Evolutionary conservation across 2,329 filamentous ascomycete species (phyloP), one percentile per base, ranked within the genome.

Genomic region (Gnomoniopsis smithogilvyi): DNA sequence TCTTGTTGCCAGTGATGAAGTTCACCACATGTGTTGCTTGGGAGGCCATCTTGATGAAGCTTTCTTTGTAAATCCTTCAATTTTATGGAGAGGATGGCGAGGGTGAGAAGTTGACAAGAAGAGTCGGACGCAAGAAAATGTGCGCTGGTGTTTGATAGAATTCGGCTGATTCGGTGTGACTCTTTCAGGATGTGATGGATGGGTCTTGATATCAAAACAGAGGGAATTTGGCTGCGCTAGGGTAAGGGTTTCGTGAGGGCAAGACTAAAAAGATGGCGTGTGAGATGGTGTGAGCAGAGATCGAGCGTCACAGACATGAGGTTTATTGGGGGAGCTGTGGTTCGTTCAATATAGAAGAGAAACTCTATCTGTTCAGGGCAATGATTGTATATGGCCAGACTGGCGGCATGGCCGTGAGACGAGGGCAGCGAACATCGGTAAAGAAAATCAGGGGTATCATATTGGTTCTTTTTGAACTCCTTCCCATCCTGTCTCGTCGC

Each of bases 1-100:
- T 96, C 69, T 88, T 86, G 76, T 99, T 99, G 74, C 94, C 90
- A 2, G 94, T 98, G 71, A 99, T 96, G 79, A 99, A 99, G 76
- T 96, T 93, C 65, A 99, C 74, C 6, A 72, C 68, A 3, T 71
- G 70, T 15, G 68, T 63, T 80, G 51, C 75, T 65, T 79, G 77
- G 47, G 76, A 73, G 51, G 76, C 72, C 77, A 82, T 82, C 54
- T 62, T 67, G 6, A 59, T 49, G 15, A 56, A 51, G 41, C 22
- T 48, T 61, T 45, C 22, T 48, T 61, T 7, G 10, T 54, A 22
- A 15, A 21, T 24, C 3, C 24, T 3, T 30, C 8, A 8, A 30
- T 30, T 30, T 8, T 8, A 21, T 8, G 30, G 19, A 15, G 33
- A 22, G 36, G 3, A 24, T 17, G 15, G 43, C 14, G 11, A 21